These are phyloP conservation scores for Magnolia officinalis DNA, from an alignment of 164 flowering plant genomes.

Conservation along the genomic window DNA sequence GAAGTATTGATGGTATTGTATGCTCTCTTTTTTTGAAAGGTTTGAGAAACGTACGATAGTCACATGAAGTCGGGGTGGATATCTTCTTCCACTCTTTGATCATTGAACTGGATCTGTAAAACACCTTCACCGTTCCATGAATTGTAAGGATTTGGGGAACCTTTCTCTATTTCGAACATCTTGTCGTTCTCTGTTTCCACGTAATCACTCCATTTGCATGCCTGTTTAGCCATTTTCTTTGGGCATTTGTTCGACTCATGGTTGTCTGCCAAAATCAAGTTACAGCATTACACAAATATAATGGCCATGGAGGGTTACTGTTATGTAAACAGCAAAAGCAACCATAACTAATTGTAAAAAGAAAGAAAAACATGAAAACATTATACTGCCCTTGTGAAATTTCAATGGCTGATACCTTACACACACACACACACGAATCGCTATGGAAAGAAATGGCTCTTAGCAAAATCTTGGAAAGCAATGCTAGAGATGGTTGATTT, in stretches of 20 bases:
- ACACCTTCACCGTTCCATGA: neutral
- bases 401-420: too few species aligned
- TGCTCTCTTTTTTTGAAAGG: neutral
- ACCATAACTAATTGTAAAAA: neutral
- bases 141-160: neutral
- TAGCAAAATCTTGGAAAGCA: too few species aligned
- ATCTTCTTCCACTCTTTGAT: slow-evolving; percentile 11
- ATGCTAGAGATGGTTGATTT: too few species aligned
- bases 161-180: neutral
- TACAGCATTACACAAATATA: neutral
- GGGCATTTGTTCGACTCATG: slow-evolving; percentile 14
- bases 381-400: too few species aligned
- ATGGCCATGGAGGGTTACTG: neutral
- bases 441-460: too few species aligned
- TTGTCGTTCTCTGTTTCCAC: slow-evolving; percentile 29
- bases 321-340: neutral
- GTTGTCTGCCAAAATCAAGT: slow-evolving; percentile 12
- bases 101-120: slow-evolving; percentile 7
- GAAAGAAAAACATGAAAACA: too few species aligned
- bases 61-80: slow-evolving; percentile 14
- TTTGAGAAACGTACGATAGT: neutral
- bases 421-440: too few species aligned
- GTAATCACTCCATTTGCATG: slow-evolving; percentile 53
- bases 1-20: neutral
- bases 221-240: slow-evolving; percentile 1